phyloP scores from a whole-genome alignment of 2,329 filamentous ascomycete genomes.

The Fusarium nodosum region DNA sequence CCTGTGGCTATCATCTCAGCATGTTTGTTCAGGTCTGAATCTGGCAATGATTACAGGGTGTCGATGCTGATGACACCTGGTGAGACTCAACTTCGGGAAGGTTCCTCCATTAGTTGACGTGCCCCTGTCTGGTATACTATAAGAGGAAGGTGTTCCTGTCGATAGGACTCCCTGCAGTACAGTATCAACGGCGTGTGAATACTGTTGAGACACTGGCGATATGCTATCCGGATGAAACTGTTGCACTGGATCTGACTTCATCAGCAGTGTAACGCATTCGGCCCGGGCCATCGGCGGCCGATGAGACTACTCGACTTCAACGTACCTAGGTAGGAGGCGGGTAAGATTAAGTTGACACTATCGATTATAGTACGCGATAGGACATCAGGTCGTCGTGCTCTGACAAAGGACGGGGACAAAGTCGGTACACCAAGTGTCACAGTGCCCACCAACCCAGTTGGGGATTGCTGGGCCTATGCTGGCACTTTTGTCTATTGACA shows the following conservation, averaged over 20 bases:
- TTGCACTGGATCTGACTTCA: not conserved
- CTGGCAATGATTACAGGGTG: conserved; percentile 4
- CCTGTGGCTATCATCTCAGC: conserved; percentile 1
- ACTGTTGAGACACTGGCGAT: not conserved
- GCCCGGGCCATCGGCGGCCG: not conserved
- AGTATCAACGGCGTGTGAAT: not conserved
- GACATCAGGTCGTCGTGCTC: not conserved
- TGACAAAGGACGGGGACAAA: not conserved
- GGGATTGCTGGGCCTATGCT: conserved; percentile 3
- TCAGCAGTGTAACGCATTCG: not conserved
- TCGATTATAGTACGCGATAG: not conserved
- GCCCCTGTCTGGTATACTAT: not conserved
- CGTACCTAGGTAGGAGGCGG: not conserved
- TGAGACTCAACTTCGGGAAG: not conserved
- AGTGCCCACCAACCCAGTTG: not conserved
- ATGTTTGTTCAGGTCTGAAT: not conserved
- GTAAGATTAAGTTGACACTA: not conserved
- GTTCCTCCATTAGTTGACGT: not conserved
- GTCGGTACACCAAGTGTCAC: not conserved
- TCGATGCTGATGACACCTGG: not conserved
- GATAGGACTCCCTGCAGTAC: not conserved
- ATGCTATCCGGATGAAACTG: not conserved
- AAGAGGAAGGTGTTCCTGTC: conserved; percentile 11
- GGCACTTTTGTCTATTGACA: conserved; percentile 3
- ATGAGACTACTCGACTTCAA: not conserved